phyloP scores from a whole-genome alignment of 306 rosid genomes.

The Trifolium fragiferum region DNA sequence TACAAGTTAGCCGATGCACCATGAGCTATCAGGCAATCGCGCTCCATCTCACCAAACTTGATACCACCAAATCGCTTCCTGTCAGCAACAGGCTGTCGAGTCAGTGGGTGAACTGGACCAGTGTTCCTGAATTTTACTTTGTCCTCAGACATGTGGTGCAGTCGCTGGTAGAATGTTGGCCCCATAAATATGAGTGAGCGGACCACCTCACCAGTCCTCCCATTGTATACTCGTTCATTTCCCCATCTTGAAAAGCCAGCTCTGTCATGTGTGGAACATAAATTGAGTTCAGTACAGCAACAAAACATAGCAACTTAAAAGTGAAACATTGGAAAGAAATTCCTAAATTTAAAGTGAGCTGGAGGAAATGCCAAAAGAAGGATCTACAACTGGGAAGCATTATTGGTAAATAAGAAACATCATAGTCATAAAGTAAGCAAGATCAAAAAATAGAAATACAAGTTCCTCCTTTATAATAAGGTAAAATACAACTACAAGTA shows the following conservation, averaged over 20 bases:
- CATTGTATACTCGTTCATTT: constrained; percentile 89
- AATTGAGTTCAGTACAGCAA: constrained; percentile 3
- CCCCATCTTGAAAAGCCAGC: constrained; percentile 94
- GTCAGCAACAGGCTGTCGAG: constrained; percentile 97
- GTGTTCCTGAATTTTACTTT: constrained; percentile 94
- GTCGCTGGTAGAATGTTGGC: constrained; percentile 93
- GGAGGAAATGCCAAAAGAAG: constrained; percentile 30
- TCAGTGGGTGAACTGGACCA: constrained; percentile 96
- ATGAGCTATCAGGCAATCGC: constrained; percentile 94
- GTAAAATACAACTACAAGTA: constrained; percentile 9
- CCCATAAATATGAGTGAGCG: constrained; percentile 92
- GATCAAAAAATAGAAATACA: constrained; percentile 30
- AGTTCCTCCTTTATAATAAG: background rate
- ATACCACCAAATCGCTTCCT: constrained; percentile 95
- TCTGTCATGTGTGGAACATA: constrained; percentile 51
- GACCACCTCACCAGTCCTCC: constrained; percentile 91
- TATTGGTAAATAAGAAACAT: constrained; percentile 11
- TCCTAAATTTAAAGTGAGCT: constrained; percentile 13
- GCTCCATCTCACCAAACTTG: constrained; percentile 98
- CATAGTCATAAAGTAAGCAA: constrained; percentile 30
- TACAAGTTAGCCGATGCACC: constrained; percentile 96
- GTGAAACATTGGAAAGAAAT: constrained; percentile 18
- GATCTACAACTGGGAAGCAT: constrained; percentile 29
- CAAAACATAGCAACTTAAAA: background rate
- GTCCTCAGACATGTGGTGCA: constrained; percentile 97